Percentiles rank a stretch among this genome's conserved stretches.
phyloP scores from a whole-genome alignment of 441 rosid genomes.

The Brassica hybrid region DNA sequence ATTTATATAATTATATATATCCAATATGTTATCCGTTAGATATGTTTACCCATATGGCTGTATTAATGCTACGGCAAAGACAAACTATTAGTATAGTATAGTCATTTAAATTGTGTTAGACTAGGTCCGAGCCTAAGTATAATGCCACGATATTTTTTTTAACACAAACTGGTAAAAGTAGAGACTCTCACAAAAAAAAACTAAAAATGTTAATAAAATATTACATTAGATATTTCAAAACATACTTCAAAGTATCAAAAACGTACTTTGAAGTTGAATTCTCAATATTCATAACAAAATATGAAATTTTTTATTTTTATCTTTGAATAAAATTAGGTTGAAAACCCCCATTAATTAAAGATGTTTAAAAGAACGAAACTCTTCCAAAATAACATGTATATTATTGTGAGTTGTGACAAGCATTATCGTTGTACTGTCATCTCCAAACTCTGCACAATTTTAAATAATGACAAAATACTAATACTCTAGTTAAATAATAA shows the following conservation, averaged over 20 bases:
- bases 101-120: not conserved
- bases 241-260: not conserved
- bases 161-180: not conserved
- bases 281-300: not conserved
- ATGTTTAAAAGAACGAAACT: not conserved
- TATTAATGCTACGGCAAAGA: not conserved
- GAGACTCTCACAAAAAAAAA: not conserved
- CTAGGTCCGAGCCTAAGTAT: conserved; percentile 15
- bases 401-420: not conserved
- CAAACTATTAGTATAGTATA: not conserved
- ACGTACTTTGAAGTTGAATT: not conserved
- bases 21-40: not conserved
- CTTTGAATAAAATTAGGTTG: not conserved
- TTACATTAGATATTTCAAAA: not conserved
- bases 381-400: not conserved
- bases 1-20: conserved; percentile 5
- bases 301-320: no score
- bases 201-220: not conserved
- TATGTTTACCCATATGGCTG: conserved; percentile 15
- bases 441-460: not conserved
- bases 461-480: not conserved
- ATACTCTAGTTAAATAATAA: not conserved
- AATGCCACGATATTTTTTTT: not conserved
- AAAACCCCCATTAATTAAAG: not conserved
- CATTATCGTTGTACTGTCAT: not conserved